Evolutionary conservation across 2,329 filamentous ascomycete genomes (phyloP), one percentile per base, ranked within the genome.

Genomic region (Dendryphion nanum): DNA sequence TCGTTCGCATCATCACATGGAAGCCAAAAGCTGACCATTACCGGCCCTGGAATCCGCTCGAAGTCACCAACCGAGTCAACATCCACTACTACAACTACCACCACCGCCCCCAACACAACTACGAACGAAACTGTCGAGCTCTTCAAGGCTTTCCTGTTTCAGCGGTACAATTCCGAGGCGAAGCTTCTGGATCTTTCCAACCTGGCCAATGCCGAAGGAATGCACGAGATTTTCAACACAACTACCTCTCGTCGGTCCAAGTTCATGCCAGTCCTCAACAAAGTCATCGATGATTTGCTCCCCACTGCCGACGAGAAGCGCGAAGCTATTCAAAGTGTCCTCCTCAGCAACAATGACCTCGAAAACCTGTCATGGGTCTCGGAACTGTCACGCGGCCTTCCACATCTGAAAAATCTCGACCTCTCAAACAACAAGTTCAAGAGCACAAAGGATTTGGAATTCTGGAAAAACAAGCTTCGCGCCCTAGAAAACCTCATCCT

Each of bases 251-350:
- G 82, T 1, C 82, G 86, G 31, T 79, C 85, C 47, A 98, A 96
- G 64, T 86, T 95, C 45, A 96, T 97, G 69, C 87, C 86, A 36
- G 91, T 87, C 1, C 75, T 97, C 45, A 95, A 97, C 86, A 82
- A 81, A 42, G 82, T 96, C 32, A 89, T 87, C 61, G 83, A 94
- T 37, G 72, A 80, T 44, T 77, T 85, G 14, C 95, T 95, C 70
- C 82, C 84, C 50, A 83, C 78, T 2, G 61, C 77, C 10, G 74
- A 83, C 43, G 82, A 85, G 34, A 90, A 90, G 63, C 78, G 82
- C 34, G 83, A 89, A 32, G 84, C 85, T 4, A 84, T 98, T 33
- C 73, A 84, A 47, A 91, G 88, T 57, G 83, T 97, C 53, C 87
- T 84, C 24, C 77, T 98, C 10, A 82, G 85, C 14, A 80, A 81